Evolutionary conservation across 371 early-diverging fungal species (phyloP), one percentile per base, ranked within the genome.

Genomic region (Haplosporangium sp.): DNA sequence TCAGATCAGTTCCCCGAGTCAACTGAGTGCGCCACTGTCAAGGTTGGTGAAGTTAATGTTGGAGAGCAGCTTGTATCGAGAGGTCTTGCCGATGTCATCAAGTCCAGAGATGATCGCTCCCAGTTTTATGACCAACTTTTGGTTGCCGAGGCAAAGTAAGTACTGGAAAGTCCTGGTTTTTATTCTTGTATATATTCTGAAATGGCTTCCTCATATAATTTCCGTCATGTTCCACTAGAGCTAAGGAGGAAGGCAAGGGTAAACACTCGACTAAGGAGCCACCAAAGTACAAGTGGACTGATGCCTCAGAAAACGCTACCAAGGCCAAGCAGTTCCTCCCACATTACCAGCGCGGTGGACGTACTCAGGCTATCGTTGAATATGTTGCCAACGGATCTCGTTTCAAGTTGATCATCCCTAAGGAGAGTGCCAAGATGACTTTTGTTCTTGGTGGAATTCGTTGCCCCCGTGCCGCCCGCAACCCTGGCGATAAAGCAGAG

Each of bases 21-120:
- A 55, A 92, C 93, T 58, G 94, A 94, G 60, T 97, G 97, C 78
- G 98, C 93, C 39, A 96, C 97, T 11, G 84, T 98, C 47, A 90
- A 83, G 50, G 65, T 88, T 40, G 88, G 88, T 1, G 87, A 87
- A 61, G 84, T 83, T 60, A 96, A 97, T 75, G 79, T 96, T 61
- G 94, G 94, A 27, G 95, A 93, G 59, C 86, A 87, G 59, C 83
- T 98, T 34, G 90, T 97, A 17, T 84, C 89, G 45, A 86, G 85
- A 27, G 98, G 97, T 57, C 89, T 97, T 53, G 97, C 95, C 10
- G 86, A 88, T 50, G 93, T 95, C 13, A 89, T 98, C 75, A 88
- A 93, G 47, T 95, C 97, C 76, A 91, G 94, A 10, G 93, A 94
- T 65, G 92, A 94, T 78, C 94, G 98, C 6, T 91, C 98, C 9